Evolutionary conservation across 192 early-diverging fungal genomes (phyloP), one percentile per base, ranked within the genome.

Genomic region (Dissophora globulifera): DNA sequence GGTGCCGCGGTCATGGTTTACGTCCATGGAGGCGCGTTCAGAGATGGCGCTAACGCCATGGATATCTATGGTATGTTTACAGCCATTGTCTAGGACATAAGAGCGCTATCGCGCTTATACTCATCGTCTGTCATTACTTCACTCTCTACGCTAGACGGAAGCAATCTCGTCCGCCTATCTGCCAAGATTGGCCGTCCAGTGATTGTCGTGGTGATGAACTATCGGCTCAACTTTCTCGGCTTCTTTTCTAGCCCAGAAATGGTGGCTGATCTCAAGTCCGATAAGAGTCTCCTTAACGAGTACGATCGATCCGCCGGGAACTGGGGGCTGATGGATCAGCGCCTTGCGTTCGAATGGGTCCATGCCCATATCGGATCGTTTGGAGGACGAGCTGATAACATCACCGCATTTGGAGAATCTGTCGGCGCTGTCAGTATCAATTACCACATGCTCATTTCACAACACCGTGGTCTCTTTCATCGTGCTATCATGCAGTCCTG

Each of bases 151-250:
- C 0, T 55, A 75, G 68, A 79, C 45, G 51, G 69, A 8, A 56
- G 23, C 9, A 62, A 62, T 7, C 35, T 79, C 2, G 78, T 79
- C 9, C 26, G 19, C n/a, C 38, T 43, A 16, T 66, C 78, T 2
- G 25, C 62, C 16, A 10, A 62, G 12, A 38, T 72, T 13, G 60
- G 54, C 1, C 57, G 59, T 12, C 78, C 78, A n/a, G 62, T 84
- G 9, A 75, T 86, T 19, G 63, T 87, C n/a, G 84, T 87, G 9
- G 55, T 56, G 4, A 30, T 78, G 51, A 85, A 83, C 62, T 86
- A 87, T 48, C 81, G 86, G 1, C 70, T 86, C 19, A 83, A 85
- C 57, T 61, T 66, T 22, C 53, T 78, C 11, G 85, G 85, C 1
- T 82, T 71, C 50, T 66, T 85, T 23, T 51, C 80, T 15, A 65